phyloP scores from a whole-genome alignment of 139 green algal species.

The Chlorella ohadii region DNA sequence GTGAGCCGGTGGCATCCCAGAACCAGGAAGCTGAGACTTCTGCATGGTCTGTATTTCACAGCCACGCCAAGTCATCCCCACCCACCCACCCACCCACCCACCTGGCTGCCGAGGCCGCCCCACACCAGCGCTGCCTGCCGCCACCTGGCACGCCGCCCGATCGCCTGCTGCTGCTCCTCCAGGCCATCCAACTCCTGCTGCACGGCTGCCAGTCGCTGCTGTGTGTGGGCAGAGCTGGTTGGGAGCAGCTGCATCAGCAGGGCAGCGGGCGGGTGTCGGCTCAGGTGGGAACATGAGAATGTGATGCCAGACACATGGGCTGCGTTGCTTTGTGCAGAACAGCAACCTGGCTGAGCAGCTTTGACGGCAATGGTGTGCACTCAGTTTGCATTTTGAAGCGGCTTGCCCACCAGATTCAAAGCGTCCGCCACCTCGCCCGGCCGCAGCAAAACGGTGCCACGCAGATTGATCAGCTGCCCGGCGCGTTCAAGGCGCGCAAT shows the following conservation, averaged over 20 bases:
- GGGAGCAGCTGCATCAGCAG: not conserved
- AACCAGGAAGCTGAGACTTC: too few species aligned
- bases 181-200: not conserved
- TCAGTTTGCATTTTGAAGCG: too few species aligned
- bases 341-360: too few species aligned
- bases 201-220: not conserved
- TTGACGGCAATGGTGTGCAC: too few species aligned
- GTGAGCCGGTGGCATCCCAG: too few species aligned
- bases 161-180: not conserved
- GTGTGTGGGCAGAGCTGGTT: not conserved
- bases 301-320: too few species aligned
- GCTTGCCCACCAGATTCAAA: not conserved
- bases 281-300: too few species aligned
- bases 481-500: not conserved
- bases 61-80: too few species aligned
- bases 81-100: too few species aligned
- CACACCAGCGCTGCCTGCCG: not conserved
- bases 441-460: slow-evolving; percentile 14
- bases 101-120: not conserved
- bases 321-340: too few species aligned
- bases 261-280: not conserved
- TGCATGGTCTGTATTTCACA: too few species aligned
- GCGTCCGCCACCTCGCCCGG: slow-evolving; percentile 26
- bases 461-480: not conserved
- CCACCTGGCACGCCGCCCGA: not conserved